Evolutionary conservation across 306 rosid species (phyloP).

Genomic region (Psophocarpus tetragonolobus): DNA sequence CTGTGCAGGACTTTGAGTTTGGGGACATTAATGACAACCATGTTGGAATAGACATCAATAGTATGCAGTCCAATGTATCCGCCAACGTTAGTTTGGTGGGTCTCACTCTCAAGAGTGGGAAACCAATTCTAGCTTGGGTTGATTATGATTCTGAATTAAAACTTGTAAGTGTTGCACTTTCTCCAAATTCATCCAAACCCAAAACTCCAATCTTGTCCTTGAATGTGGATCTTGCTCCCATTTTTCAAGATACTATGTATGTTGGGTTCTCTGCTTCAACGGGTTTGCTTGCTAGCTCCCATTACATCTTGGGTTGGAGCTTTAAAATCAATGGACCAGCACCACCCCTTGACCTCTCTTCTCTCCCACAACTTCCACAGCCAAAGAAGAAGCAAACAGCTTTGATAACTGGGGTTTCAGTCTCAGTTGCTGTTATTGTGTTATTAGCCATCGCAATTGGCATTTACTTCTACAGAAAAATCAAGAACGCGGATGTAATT

Average conservation of each 20-base stretch:
- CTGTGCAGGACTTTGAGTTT: slow-evolving; percentile 85
- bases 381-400: slow-evolving; percentile 58
- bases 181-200: slow-evolving; percentile 66
- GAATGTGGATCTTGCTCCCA: slow-evolving; percentile 55
- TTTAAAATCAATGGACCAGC: slow-evolving; percentile 67
- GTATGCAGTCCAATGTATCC: slow-evolving; percentile 57
- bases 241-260: slow-evolving; percentile 62
- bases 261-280: slow-evolving; percentile 92
- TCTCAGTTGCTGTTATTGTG: slow-evolving; percentile 29
- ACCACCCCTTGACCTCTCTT: slow-evolving; percentile 52
- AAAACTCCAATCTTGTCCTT: slow-evolving; percentile 54
- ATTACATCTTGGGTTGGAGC: slow-evolving; percentile 88
- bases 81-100: slow-evolving; percentile 46
- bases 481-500: slow-evolving; percentile 64
- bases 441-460: slow-evolving; percentile 36
- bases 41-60: slow-evolving; percentile 73
- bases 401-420: slow-evolving; percentile 45
- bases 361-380: slow-evolving; percentile 63
- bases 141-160: slow-evolving; percentile 60
- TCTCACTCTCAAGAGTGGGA: slow-evolving; percentile 61
- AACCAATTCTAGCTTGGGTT: slow-evolving; percentile 67
- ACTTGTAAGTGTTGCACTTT: slow-evolving; percentile 52
- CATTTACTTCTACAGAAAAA: slow-evolving; percentile 47
- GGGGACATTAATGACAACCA: slow-evolving; percentile 82
- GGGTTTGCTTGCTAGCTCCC: slow-evolving; percentile 91